Base-by-base conservation (phyloP, 2,329 filamentous ascomycete genomes). In the Fusarium tjaetaba region DNA sequence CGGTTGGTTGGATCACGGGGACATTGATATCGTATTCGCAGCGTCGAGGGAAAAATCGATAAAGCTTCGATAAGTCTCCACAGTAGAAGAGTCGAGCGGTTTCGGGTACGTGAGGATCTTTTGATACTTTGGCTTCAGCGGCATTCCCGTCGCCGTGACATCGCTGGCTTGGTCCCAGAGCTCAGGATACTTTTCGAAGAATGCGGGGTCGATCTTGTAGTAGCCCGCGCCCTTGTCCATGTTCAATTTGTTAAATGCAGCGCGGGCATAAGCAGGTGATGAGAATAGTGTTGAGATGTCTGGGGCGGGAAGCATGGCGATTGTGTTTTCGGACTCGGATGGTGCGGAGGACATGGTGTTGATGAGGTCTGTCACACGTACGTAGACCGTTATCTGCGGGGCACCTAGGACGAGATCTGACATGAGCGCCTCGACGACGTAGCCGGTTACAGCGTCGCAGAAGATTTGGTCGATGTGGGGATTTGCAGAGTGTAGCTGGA, bases 201-300 rank as follows among this genome's bases (percentile, higher is more conserved):
- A 81, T 5, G 73, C 78, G 13, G 79, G 79, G 57, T 81, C 79
- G 16, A 81, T 80, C 51, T 81, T 81, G 71, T 81, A 81, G 24
- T 78, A 78, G 9, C 74, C 75, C 3, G 79, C 79, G 18, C 79
- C 79, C 9, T 73, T 73, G 46, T 81, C 77, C 80, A 81, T 81
- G n/a, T 80, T 79, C 4, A 81, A 55, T 16, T 72, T 71, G 4
- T 69, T 71, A 38, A 81, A 81, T 0, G 78, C 79, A 0, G 76
- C 75, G 4, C 76, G 71, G 2, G 79, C 79, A 39, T 79, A 77
- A 0, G 65, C 52, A 0, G 77, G 76, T 0, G 74, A 77, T 1
- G 72, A 70, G 43, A 81, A 81, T 1, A 81, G 45, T 0, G 72
- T 72, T 0, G 65, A 57, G 2, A 75, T 70, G 10, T 80, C 73